Percentiles rank a stretch among this genome's conserved stretches.
Evolutionary conservation across 2,329 filamentous ascomycete genomes (phyloP).

Genomic region (Phaeophleospora eucalypticola): DNA sequence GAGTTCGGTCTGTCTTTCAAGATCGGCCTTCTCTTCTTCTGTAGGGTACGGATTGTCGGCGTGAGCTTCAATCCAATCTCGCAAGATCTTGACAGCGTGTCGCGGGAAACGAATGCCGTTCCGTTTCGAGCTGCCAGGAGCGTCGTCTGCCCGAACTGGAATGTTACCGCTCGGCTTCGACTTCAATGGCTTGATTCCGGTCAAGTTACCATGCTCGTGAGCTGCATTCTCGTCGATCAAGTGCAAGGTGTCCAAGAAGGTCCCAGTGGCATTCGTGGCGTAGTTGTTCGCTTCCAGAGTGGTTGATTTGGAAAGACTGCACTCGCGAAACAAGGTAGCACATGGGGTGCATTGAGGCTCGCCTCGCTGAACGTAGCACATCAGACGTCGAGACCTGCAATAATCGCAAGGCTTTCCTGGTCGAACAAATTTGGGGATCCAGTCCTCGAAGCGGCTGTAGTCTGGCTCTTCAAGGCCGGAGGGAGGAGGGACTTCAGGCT

Average conservation of each 20-base stretch:
- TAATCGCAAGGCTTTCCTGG: slow-evolving; percentile 46
- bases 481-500: slow-evolving; percentile 3
- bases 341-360: slow-evolving; percentile 45
- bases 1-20: slow-evolving; percentile 74
- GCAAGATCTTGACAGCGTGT: slow-evolving; percentile 73
- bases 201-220: slow-evolving; percentile 32
- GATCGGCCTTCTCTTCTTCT: slow-evolving; percentile 76
- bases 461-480: slow-evolving; percentile 24
- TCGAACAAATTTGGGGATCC: slow-evolving; percentile 46
- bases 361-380: slow-evolving; percentile 43
- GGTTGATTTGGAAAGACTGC: slow-evolving; percentile 41
- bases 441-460: slow-evolving; percentile 30
- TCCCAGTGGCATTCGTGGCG: slow-evolving; percentile 24
- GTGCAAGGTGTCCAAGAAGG: slow-evolving; percentile 46
- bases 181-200: slow-evolving; percentile 30
- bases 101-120: slow-evolving; percentile 73
- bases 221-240: slow-evolving; percentile 41
- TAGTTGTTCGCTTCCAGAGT: slow-evolving; percentile 28
- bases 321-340: slow-evolving; percentile 46
- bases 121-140: slow-evolving; percentile 32
- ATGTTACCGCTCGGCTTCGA: slow-evolving; percentile 21
- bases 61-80: slow-evolving; percentile 79
- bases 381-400: slow-evolving; percentile 43
- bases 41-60: slow-evolving; percentile 81
- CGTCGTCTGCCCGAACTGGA: slow-evolving; percentile 24